Evolutionary conservation across 495 filamentous ascomycete species (phyloP), one percentile per base, ranked within the genome.

Genomic region (Penicillium angulare): DNA sequence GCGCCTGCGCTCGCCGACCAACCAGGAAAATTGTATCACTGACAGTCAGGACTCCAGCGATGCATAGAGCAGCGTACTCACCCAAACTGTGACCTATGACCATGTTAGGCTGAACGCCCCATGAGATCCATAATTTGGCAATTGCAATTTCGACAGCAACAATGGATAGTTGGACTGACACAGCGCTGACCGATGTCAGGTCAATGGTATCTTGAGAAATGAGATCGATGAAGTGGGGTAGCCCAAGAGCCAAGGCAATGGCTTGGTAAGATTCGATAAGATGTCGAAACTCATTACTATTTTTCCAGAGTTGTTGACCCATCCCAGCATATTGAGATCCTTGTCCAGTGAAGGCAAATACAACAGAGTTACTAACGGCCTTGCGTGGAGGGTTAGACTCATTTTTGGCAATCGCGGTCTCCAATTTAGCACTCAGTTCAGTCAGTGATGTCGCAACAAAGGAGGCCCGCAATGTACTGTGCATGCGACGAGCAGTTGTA

Each of bases 21-120:
- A 91, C 87, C 3, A 95, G 55, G 17, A 59, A 86, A 49, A 93
- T 79, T 40, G 85, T 80, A 59, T 92, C 88, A 55, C 78, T 82
- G 26, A 80, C 83, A 5, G 85, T 86, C 12, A 95, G 69, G 15
- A 93, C 86, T 32, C 88, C 90, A 29, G 87, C 81, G n/a, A 83
- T 79, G 52, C 88, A 78, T 7, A 95, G 70, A 10, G 90, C 89
- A 24, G 89, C 87, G 63, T 91, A 93, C 66, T 93, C 89, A 31
- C 90, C 90, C 15, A 83, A 58, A 42, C 66, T 76, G 40, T 74
- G 70, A 1, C 71, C 61, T 7, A 64, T 31, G 1, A 69, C 65
- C 8, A 55, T 35, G 13, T 7, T 9, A 9, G 89, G 88, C 27
- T 72, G 79, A 51, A 92, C 72, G 31, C 88, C 90, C 75, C 86